Percentiles rank a stretch among this genome's conserved stretches.
Conservation (phyloP, 345 rosid species). For the Citrus medica region DNA sequence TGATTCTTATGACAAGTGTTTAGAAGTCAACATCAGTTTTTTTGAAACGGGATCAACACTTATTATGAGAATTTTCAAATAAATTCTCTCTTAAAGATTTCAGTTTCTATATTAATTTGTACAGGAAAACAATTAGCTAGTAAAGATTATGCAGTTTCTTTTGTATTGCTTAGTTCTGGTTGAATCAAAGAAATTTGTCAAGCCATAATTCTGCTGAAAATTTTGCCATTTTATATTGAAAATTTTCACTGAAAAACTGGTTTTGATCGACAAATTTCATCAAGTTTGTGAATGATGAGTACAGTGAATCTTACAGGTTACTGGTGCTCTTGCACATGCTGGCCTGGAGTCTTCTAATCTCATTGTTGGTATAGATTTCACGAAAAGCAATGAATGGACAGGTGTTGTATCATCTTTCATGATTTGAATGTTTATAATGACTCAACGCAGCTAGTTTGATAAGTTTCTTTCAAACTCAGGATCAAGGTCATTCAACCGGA, state of each 20-base stretch:
- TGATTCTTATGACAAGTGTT: neutral
- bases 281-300: neutral
- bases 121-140: neutral
- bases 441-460: conserved; percentile 15
- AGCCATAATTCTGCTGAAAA: neutral
- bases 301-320: conserved; percentile 48
- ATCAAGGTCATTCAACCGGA: conserved; percentile 59
- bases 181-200: neutral
- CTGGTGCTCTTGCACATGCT: conserved; percentile 72
- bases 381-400: conserved; percentile 99
- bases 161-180: neutral
- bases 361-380: conserved; percentile 90
- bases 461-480: conserved; percentile 35
- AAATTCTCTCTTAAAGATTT: neutral
- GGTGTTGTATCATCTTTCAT: conserved; percentile 34
- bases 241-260: neutral
- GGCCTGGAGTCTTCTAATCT: conserved; percentile 97
- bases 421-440: neutral
- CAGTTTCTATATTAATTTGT: neutral
- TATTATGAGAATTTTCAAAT: neutral
- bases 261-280: neutral
- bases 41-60: neutral
- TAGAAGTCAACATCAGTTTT: conserved; percentile 4
- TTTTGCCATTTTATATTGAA: neutral
- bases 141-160: neutral